Conservation (phyloP, 257 asterid genomes). For the Thymus mandschuricus region DNA sequence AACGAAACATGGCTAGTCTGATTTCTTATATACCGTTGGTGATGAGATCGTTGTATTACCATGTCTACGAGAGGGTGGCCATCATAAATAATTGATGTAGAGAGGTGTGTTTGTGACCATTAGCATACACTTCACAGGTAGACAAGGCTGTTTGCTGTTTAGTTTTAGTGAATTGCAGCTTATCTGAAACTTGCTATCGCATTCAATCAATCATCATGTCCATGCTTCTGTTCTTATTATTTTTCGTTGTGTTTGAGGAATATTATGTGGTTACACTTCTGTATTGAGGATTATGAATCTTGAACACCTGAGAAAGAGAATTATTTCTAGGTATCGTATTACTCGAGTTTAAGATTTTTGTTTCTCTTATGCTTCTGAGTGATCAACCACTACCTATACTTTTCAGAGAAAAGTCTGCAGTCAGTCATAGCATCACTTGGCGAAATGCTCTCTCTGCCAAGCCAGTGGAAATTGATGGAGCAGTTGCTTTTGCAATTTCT, state of each 20-base stretch:
- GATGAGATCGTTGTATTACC: not conserved
- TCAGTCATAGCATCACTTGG: conserved; percentile 82
- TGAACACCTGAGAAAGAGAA: not conserved
- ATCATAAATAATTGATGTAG: not conserved
- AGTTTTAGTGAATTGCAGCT: not conserved
- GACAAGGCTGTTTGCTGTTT: not conserved
- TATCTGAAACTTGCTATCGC: no score
- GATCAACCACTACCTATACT: not conserved
- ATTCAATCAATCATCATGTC: no score
- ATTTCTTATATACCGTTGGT: not conserved
- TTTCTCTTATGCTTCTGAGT: not conserved
- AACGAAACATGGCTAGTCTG: not conserved
- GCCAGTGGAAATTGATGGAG: conserved; percentile 64
- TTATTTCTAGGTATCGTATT: not conserved
- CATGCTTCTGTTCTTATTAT: not conserved
- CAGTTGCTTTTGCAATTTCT: conserved; percentile 68
- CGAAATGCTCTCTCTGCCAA: conserved; percentile 54
- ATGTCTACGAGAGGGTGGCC: not conserved
- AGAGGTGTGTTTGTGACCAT: conserved; percentile 9
- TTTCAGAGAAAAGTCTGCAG: conserved; percentile 80
- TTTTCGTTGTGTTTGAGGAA: not conserved
- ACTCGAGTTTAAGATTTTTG: not conserved
- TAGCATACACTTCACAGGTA: not conserved
- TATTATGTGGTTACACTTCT: not conserved
- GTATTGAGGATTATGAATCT: not conserved